Evolutionary conservation across 2,329 filamentous ascomycete species (phyloP), one percentile per base, ranked within the genome.

Genomic region (Phyllosticta capitalensis): DNA sequence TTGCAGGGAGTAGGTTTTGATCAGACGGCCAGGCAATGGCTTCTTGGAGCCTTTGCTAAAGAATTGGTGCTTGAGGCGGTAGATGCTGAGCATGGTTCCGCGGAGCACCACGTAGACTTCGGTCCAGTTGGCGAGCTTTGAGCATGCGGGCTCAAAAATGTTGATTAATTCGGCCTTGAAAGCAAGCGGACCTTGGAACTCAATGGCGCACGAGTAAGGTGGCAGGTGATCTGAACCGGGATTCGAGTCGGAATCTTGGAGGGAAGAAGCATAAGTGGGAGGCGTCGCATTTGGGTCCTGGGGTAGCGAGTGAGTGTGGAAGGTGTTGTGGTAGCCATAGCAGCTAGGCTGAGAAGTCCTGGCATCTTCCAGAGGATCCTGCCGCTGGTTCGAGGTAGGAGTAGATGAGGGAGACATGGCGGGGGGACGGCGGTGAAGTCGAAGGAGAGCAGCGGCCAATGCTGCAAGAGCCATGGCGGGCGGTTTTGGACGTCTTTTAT

Each of bases 1-100:
- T 63, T 89, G 81, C 54, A 91, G 77, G 56, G 84, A 87, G 68
- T 89, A 91, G n/a, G 80, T 81, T 68, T 79, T 82, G 63, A 89
- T 75, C 45, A 90, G 72, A 59, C 77, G 77, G 20, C 81, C 82
- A 72, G 86, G 49, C 73, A 76, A 26, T 78, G 73, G 74, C 63
- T 78, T 80, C 19, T 59, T 55, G 14, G 54, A 24, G n/a, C 52
- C 10, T 22, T 54, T 60, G 66, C 67, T 69, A 63, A 72, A 67
- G 26, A 74, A 59, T 51, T 64, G 45, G 7, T 30, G 54, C 72
- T 87, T 88, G 58, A 81, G 77, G 56, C 81, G 79, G 73, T 89
- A 79, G 26, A 91, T 74, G 67, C 80, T 81, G 64, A 91, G 78
- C 49, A 85, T 81, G 0, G 88, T 90, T 9, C 88, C 88, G 65